Evolutionary conservation across 805 yeast genomes (phyloP).

Genomic region (Aciculoconidium aculeatum): DNA sequence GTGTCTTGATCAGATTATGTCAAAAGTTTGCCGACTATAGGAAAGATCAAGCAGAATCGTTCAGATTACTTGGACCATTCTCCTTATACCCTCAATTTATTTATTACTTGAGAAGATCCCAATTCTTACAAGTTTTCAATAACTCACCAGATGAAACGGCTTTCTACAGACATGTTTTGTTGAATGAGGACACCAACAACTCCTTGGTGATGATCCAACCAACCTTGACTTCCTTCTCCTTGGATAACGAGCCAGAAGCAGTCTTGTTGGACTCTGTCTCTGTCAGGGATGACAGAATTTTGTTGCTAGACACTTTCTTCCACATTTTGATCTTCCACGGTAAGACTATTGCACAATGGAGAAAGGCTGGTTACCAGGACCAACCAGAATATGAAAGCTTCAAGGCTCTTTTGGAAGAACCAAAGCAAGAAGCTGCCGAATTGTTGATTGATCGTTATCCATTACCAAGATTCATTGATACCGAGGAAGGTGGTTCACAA

Average conservation of each 20-base stretch:
- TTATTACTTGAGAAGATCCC: constrained; percentile 93
- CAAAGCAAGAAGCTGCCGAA: constrained; percentile 88
- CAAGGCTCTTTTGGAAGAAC: constrained; percentile 79
- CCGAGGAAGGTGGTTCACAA: constrained; percentile 98
- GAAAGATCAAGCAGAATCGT: constrained; percentile 76
- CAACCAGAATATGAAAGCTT: constrained; percentile 86
- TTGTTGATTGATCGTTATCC: constrained; percentile 93
- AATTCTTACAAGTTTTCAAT: constrained; percentile 91
- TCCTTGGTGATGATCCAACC: constrained; percentile 98
- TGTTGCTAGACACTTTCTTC: constrained; percentile 92
- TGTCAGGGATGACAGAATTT: constrained; percentile 78
- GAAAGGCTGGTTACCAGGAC: constrained; percentile 90
- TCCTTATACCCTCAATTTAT: constrained; percentile 92
- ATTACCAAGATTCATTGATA: constrained; percentile 92
- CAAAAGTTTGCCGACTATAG: constrained; percentile 91
- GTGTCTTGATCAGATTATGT: constrained; percentile 83
- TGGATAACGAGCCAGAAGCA: constrained; percentile 78
- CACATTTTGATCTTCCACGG: constrained; percentile 95
- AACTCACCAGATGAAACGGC: constrained; percentile 99
- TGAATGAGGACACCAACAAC: constrained; percentile 88
- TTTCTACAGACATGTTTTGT: constrained; percentile 86
- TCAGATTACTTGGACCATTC: constrained; percentile 78
- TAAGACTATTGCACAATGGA: constrained; percentile 91
- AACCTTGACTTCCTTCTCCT: constrained; percentile 77
- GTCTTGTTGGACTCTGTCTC: constrained; percentile 92